Conservation (phyloP, 2,329 filamentous ascomycete species). For the Tolypocladium capitatum region DNA sequence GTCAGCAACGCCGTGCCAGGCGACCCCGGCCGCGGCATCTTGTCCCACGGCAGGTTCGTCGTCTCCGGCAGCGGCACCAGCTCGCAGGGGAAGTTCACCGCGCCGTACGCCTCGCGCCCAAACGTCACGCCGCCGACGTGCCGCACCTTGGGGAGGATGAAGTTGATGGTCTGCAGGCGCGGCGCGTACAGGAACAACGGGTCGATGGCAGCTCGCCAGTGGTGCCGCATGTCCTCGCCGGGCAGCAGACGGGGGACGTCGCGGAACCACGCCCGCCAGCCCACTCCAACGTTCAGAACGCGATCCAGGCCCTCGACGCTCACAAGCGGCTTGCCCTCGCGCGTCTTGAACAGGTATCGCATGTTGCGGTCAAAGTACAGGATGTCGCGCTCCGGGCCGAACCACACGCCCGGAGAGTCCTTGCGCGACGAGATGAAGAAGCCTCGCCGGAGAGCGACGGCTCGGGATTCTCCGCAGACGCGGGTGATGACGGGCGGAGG, state of each 20-base stretch:
- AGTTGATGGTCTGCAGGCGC: conserved; percentile 10
- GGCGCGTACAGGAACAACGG: conserved; percentile 12
- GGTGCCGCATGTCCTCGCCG: conserved; percentile 8
- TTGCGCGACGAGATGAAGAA: conserved; percentile 10
- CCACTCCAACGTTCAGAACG: conserved; percentile 13
- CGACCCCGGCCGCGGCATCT: conserved; percentile 3
- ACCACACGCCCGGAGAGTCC: conserved; percentile 10
- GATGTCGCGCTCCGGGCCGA: conserved; percentile 13
- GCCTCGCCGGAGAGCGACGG: conserved; percentile 11
- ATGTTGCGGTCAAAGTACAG: conserved; percentile 17
- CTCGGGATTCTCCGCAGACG: conserved; percentile 15
- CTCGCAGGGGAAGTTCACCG: conserved; percentile 6
- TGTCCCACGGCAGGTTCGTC: conserved; percentile 13
- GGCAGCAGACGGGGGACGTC: conserved; percentile 11
- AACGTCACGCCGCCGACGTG: conserved; percentile 13
- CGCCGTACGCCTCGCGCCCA: conserved; percentile 14
- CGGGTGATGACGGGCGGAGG: conserved; percentile 7
- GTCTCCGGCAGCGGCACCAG: conserved; percentile 9
- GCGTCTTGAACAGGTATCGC: conserved; percentile 2
- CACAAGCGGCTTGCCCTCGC: neutral
- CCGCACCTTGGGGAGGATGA: conserved; percentile 13
- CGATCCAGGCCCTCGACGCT: conserved; percentile 10
- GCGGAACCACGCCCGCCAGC: conserved; percentile 16
- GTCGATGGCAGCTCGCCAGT: conserved; percentile 10
- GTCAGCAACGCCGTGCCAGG: neutral